A percentile compares a stretch with the other conserved stretches of the same genome.
Evolutionary conservation across 345 rosid species (phyloP).

Genomic region (Ricinus communis): DNA sequence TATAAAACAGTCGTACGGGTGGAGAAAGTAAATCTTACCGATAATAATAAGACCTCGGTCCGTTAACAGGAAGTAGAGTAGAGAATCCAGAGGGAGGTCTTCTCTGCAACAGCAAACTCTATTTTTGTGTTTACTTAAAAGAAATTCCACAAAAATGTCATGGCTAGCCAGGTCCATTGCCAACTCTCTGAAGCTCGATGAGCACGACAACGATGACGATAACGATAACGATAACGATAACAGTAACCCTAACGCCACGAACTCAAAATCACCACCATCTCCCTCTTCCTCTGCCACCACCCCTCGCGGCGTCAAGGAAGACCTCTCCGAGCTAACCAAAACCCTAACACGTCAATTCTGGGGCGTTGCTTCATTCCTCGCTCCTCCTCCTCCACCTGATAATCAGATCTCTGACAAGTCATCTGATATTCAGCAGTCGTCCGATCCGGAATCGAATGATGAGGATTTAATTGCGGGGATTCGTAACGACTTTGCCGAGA

Average conservation of each 20-base stretch:
- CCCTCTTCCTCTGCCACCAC: conserved; percentile 26
- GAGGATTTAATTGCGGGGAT: conserved; percentile 51
- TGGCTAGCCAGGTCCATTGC: conserved; percentile 73
- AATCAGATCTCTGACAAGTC: conserved; percentile 24
- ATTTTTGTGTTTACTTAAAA: not conserved
- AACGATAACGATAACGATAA: conserved; percentile 26
- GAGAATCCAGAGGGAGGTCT: too few relatives aligned
- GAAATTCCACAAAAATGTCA: conserved; percentile 34
- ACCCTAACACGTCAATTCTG: conserved; percentile 78
- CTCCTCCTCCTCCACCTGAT: conserved; percentile 54
- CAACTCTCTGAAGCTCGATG: conserved; percentile 53
- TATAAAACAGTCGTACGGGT: too few relatives aligned
- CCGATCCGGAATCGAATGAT: conserved; percentile 34
- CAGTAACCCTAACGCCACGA: conserved; percentile 5
- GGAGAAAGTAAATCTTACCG: too few relatives aligned
- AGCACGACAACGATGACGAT: conserved; percentile 23
- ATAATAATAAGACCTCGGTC: too few relatives aligned
- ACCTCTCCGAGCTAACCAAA: conserved; percentile 73
- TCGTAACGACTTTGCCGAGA: conserved; percentile 73
- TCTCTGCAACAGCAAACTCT: too few relatives aligned
- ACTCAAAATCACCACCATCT: conserved; percentile 12
- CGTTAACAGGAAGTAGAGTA: too few relatives aligned
- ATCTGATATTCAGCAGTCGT: conserved; percentile 21
- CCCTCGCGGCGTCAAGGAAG: conserved; percentile 79
- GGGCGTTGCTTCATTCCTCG: conserved; percentile 92